phyloP scores from a whole-genome alignment of 2,329 filamentous ascomycete genomes.

The Pseudogymnoascus sp. region DNA sequence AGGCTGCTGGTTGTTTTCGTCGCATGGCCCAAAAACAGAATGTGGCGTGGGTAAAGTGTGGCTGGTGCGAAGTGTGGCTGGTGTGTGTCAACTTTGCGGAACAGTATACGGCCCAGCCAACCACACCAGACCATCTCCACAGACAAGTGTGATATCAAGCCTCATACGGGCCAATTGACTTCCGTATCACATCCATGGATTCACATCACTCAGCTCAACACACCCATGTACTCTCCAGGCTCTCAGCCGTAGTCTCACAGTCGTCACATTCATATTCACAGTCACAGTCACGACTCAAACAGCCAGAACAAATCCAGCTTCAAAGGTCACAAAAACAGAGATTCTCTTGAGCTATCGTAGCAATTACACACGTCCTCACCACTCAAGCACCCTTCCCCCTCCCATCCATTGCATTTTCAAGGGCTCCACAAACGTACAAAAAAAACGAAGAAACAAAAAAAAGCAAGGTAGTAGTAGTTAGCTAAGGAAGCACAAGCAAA shows the following conservation, averaged over 20 bases:
- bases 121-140: neutral
- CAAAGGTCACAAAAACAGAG: conserved; percentile 1
- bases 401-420: conserved; percentile 9
- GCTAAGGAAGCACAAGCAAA: conserved; percentile 3
- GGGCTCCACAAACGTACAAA: conserved; percentile 7
- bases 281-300: neutral
- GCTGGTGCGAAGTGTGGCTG: neutral
- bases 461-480: conserved; percentile 5
- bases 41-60: neutral
- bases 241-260: too few relatives aligned
- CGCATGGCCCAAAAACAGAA: conserved; percentile 4
- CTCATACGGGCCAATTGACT: neutral
- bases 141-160: neutral
- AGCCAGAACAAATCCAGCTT: neutral
- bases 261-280: neutral
- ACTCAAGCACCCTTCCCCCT: conserved; percentile 2
- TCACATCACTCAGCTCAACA: neutral
- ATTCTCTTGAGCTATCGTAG: conserved; percentile 9
- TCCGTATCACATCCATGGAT: neutral
- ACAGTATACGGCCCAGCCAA: neutral
- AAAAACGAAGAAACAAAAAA: neutral
- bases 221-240: neutral
- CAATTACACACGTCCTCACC: conserved; percentile 7
- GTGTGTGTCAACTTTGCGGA: neutral
- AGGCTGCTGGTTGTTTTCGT: conserved; percentile 7